phyloP scores from a whole-genome alignment of 1,139 yeast species.

The Blastobotrys malaysiensis region DNA sequence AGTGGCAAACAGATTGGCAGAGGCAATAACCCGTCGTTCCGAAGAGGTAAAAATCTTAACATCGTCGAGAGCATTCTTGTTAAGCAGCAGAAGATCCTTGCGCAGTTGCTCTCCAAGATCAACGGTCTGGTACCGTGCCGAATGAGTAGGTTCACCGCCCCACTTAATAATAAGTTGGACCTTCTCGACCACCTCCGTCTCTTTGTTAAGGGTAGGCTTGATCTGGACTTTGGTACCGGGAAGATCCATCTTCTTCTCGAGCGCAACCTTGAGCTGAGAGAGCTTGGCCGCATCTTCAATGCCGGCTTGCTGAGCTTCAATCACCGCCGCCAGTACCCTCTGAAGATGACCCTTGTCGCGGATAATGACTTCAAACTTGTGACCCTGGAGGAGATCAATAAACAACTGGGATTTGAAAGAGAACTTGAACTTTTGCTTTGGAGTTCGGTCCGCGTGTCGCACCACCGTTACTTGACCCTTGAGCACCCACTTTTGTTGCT shows the following conservation, averaged over 20 bases:
- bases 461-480: conserved; percentile 90
- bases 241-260: conserved; percentile 80
- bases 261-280: conserved; percentile 68
- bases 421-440: conserved; percentile 96
- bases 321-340: conserved; percentile 80
- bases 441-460: conserved; percentile 97
- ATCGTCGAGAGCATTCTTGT: conserved; percentile 76
- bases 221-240: conserved; percentile 97
- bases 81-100: conserved; percentile 81
- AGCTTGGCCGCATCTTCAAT: conserved; percentile 79
- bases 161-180: conserved; percentile 94
- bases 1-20: conserved; percentile 83
- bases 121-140: conserved; percentile 89
- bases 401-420: conserved; percentile 87
- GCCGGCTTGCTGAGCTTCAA: conserved; percentile 68
- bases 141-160: conserved; percentile 99
- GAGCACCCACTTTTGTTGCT: conserved; percentile 93
- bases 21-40: conserved; percentile 88
- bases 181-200: conserved; percentile 65
- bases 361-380: conserved; percentile 91
- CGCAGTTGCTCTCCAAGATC: conserved; percentile 95
- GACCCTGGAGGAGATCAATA: conserved; percentile 84
- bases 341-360: conserved; percentile 81
- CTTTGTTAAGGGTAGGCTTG: conserved; percentile 70
- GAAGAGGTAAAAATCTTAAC: conserved; percentile 87